Evolutionary conservation across 345 rosid species (phyloP).

Genomic region (Melastoma malabathricum): DNA sequence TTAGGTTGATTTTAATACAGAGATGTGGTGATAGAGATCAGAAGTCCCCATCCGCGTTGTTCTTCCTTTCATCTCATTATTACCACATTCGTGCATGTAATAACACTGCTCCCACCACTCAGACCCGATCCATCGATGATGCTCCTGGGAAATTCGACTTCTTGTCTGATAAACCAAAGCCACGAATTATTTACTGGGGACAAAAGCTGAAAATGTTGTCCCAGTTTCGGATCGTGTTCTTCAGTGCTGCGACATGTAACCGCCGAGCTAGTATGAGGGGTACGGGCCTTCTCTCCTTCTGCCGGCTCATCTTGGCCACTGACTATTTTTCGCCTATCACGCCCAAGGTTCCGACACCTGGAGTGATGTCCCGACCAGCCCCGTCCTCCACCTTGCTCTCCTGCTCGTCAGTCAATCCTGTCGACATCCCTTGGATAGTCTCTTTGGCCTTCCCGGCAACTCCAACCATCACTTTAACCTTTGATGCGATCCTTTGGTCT

Average conservation of each 20-base stretch:
- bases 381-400: neutral
- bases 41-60: too few species aligned
- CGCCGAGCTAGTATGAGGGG: neutral
- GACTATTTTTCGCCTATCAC: constrained; percentile 55
- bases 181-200: too few species aligned
- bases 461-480: constrained; percentile 8
- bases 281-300: neutral
- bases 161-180: too few species aligned
- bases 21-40: too few species aligned
- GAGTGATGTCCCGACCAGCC: constrained; percentile 5
- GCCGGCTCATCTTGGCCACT: constrained; percentile 18
- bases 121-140: too few species aligned
- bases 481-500: constrained; percentile 4
- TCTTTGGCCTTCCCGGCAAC: neutral
- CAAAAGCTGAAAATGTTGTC: too few species aligned
- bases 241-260: neutral
- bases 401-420: neutral
- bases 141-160: too few species aligned
- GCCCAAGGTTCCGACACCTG: constrained; percentile 15
- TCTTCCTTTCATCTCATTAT: too few species aligned
- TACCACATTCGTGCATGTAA: too few species aligned
- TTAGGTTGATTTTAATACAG: too few species aligned
- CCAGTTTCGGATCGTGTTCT: too few species aligned
- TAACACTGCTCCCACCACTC: too few species aligned
- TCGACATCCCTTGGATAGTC: constrained; percentile 1